phyloP scores from a whole-genome alignment of 2,329 filamentous ascomycete species.

The Helotiales sp. region DNA sequence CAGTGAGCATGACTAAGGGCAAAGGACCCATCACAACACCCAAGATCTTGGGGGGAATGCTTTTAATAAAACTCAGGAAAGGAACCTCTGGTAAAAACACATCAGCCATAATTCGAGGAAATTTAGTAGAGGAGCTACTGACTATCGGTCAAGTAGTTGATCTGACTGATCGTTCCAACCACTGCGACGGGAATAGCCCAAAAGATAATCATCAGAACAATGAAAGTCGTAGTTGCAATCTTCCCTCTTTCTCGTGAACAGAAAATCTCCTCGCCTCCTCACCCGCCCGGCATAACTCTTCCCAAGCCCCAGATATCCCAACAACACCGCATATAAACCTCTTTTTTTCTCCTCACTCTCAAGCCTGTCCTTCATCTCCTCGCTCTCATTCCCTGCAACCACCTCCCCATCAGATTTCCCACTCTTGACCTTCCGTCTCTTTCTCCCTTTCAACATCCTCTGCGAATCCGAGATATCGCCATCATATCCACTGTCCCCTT shows the following conservation, averaged over 20 bases:
- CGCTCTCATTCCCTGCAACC: too few species aligned
- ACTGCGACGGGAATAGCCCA: conserved; percentile 78
- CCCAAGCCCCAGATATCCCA: too few species aligned
- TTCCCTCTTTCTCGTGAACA: too few species aligned
- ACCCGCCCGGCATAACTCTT: too few species aligned
- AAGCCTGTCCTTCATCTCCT: too few species aligned
- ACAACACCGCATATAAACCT: too few species aligned
- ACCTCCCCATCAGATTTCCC: too few species aligned
- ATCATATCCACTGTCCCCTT: background rate
- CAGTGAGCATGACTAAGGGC: conserved; percentile 77
- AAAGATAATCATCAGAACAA: conserved; percentile 81
- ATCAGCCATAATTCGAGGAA: conserved; percentile 16
- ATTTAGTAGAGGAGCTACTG: conserved; percentile 12
- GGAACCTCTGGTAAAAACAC: conserved; percentile 50
- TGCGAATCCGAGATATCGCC: background rate
- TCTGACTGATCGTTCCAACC: conserved; percentile 85
- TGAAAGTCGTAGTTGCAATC: conserved; percentile 68
- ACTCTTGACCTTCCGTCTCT: too few species aligned
- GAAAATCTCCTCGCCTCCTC: too few species aligned
- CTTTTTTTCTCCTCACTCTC: too few species aligned
- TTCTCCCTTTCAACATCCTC: too few species aligned
- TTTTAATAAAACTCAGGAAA: conserved; percentile 75
- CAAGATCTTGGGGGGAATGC: conserved; percentile 70
- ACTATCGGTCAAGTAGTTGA: conserved; percentile 66
- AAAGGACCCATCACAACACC: conserved; percentile 85